A percentile compares a stretch with the other conserved stretches of the same genome.
Evolutionary conservation across 2,329 filamentous ascomycete genomes (phyloP).

Genomic region (Xylaria sp.): DNA sequence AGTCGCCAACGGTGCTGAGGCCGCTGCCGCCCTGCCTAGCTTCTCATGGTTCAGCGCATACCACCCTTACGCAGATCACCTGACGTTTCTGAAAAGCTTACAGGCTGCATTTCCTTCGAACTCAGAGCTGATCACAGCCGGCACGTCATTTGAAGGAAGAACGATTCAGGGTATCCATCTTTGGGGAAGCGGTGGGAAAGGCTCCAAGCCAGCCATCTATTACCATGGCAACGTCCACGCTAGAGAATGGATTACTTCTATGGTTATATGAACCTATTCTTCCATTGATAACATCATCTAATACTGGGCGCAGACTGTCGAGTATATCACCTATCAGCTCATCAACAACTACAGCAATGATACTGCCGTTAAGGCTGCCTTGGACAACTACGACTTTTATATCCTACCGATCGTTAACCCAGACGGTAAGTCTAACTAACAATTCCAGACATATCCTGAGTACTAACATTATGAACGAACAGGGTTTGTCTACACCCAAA

Average conservation of each 20-base stretch:
- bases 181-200: constrained; percentile 60
- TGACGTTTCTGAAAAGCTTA: constrained; percentile 60
- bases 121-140: constrained; percentile 61
- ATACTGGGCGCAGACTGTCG: constrained; percentile 49
- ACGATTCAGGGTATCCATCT: constrained; percentile 71
- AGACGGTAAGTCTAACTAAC: constrained; percentile 53
- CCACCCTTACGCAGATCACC: constrained; percentile 64
- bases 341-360: constrained; percentile 58
- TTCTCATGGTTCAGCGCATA: constrained; percentile 65
- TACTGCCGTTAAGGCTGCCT: constrained; percentile 55
- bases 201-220: constrained; percentile 59
- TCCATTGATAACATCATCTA: constrained; percentile 16
- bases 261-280: constrained; percentile 33
- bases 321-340: constrained; percentile 62
- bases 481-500: constrained; percentile 66
- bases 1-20: constrained; percentile 25
- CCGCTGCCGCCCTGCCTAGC: constrained; percentile 50
- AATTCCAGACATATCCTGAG: neutral
- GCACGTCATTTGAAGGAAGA: constrained; percentile 59
- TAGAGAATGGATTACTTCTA: constrained; percentile 49
- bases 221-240: constrained; percentile 59
- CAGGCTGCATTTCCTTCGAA: constrained; percentile 58
- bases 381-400: constrained; percentile 69
- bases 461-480: constrained; percentile 25
- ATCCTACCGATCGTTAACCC: constrained; percentile 66